Conservation (phyloP, 371 early-diverging fungal genomes). For the Fennellomyces sp. region DNA sequence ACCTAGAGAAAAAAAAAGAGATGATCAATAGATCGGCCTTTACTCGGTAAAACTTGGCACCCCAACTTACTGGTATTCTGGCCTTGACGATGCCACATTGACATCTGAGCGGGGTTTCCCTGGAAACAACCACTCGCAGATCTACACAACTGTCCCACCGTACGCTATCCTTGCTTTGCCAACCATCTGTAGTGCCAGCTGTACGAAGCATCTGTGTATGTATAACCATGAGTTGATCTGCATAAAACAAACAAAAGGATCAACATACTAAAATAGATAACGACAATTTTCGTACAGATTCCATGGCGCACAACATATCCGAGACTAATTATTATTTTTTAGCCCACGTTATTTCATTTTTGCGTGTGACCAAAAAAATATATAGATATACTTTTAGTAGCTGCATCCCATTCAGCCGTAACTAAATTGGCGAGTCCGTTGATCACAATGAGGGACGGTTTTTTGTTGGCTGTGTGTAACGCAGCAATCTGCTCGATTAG, state of each 20-base stretch:
- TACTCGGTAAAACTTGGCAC: no score
- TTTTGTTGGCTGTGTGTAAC: neutral
- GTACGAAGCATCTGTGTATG: neutral
- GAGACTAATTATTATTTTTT: neutral
- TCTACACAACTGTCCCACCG: neutral
- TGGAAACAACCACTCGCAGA: no score
- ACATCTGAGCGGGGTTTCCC: neutral
- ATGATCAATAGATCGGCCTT: no score
- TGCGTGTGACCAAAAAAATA: no score
- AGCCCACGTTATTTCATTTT: neutral
- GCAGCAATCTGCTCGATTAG: neutral
- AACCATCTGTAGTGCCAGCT: neutral
- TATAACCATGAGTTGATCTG: neutral
- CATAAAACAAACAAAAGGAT: neutral
- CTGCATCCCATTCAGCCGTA: neutral
- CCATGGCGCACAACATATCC: conserved; percentile 1
- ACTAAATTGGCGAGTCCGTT: neutral
- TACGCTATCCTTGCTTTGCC: neutral
- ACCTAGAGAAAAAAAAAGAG: no score
- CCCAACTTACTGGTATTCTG: neutral
- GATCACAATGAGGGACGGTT: neutral
- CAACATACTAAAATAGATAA: conserved; percentile 4
- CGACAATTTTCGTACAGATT: conserved; percentile 5
- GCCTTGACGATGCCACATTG: conserved; percentile 2
- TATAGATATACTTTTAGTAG: no score